phyloP scores from a whole-genome alignment of 805 yeast species.

The Starmerella vitae region DNA sequence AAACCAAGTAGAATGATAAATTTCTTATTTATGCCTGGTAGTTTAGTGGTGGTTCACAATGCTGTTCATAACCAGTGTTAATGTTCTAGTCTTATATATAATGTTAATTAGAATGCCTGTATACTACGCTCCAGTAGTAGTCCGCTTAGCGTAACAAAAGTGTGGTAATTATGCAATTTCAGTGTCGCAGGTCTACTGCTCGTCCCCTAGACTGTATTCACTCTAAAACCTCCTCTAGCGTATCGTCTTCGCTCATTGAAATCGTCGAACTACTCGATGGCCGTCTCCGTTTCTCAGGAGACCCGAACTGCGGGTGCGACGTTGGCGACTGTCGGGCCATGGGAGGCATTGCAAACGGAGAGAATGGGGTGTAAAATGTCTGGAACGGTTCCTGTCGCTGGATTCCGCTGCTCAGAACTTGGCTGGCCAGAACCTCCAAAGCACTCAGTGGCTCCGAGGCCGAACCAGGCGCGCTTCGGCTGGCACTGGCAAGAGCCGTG shows the following conservation, averaged over 20 bases:
- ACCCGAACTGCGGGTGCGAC: conserved; percentile 10
- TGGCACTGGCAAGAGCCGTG: conserved; percentile 7
- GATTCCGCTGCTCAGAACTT: conserved; percentile 30
- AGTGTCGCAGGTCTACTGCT: no score
- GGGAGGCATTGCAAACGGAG: conserved; percentile 13
- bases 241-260: conserved; percentile 27
- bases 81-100: no score
- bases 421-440: conserved; percentile 42
- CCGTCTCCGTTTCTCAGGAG: conserved; percentile 21
- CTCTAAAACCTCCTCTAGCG: conserved; percentile 15
- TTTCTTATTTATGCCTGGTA: no score
- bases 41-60: no score
- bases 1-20: no score
- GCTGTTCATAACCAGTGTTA: no score
- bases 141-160: no score
- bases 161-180: no score
- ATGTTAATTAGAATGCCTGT: no score
- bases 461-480: neutral
- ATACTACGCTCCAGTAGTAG: no score
- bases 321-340: conserved; percentile 24
- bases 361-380: conserved; percentile 12
- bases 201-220: no score
- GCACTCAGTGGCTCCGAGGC: conserved; percentile 29
- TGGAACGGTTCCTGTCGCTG: conserved; percentile 2
- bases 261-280: conserved; percentile 29